phyloP scores from a whole-genome alignment of 305 asterid species.

The Fraxinus nigra region DNA sequence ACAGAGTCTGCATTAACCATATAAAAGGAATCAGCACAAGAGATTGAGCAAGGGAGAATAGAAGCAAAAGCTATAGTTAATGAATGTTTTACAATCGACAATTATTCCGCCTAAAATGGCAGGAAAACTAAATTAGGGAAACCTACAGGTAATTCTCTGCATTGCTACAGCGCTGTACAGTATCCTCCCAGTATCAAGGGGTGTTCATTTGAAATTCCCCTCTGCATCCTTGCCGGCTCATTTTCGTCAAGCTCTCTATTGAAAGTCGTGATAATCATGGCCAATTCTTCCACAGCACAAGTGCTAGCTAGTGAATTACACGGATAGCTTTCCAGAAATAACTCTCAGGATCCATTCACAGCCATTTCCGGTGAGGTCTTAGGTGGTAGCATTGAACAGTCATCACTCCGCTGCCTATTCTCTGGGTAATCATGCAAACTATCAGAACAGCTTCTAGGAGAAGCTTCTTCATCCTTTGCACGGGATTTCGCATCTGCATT shows the following conservation, averaged over 20 bases:
- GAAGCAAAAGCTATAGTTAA: conserved; percentile 7
- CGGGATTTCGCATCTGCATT: conserved; percentile 33
- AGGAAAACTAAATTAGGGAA: conserved; percentile 7
- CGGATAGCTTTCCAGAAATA: conserved; percentile 22
- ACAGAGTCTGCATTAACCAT: not conserved
- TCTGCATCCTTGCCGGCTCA: conserved; percentile 16
- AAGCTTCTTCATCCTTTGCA: conserved; percentile 34
- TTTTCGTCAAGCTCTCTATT: conserved; percentile 14
- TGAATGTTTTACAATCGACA: conserved; percentile 7
- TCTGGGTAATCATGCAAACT: conserved; percentile 41
- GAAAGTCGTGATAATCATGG: not conserved
- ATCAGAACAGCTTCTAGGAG: conserved; percentile 45
- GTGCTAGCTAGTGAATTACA: conserved; percentile 18
- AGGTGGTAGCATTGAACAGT: conserved; percentile 44
- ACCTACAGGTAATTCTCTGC: conserved; percentile 25
- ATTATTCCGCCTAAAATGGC: not conserved
- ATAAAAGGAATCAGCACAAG: not conserved
- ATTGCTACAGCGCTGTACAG: conserved; percentile 72
- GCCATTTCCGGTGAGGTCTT: conserved; percentile 81
- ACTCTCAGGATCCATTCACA: conserved; percentile 70
- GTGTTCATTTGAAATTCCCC: conserved; percentile 16
- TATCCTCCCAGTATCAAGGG: conserved; percentile 51
- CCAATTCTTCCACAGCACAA: conserved; percentile 8
- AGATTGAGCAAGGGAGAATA: not conserved
- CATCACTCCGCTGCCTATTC: conserved; percentile 50